A percentile compares a stretch with the other conserved stretches of the same genome.
Evolutionary conservation across 805 yeast genomes (phyloP).

Genomic region (Candida silvicultrix): DNA sequence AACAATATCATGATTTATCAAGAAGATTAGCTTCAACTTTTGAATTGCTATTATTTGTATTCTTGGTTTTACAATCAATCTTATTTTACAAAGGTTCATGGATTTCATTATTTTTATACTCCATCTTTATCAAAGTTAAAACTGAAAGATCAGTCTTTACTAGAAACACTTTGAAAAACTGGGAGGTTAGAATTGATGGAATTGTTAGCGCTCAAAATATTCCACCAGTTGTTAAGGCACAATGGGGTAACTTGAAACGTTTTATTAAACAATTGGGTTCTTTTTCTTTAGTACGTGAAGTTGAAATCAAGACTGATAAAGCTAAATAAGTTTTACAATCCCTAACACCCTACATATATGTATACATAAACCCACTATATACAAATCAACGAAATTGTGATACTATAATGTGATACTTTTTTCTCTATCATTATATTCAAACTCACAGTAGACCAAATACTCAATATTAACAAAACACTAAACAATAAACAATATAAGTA

Average conservation of each 20-base stretch:
- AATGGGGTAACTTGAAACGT: slow-evolving; percentile 44
- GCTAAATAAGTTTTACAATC: background rate
- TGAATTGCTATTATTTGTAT: slow-evolving; percentile 40
- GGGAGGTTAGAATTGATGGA: slow-evolving; percentile 65
- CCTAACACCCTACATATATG: background rate
- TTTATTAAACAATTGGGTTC: slow-evolving; percentile 13
- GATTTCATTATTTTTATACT: slow-evolving; percentile 46
- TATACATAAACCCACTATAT: too few species aligned
- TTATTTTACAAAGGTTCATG: slow-evolving; percentile 61
- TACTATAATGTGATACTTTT: too few species aligned
- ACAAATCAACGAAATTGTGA: too few species aligned
- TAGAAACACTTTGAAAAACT: slow-evolving; percentile 56
- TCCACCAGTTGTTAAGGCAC: slow-evolving; percentile 41
- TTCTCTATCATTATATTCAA: too few species aligned
- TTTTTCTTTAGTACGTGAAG: slow-evolving; percentile 11
- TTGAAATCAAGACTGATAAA: slow-evolving; percentile 8
- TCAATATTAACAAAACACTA: too few species aligned
- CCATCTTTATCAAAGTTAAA: slow-evolving; percentile 67
- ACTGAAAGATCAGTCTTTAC: slow-evolving; percentile 72
- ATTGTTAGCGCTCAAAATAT: slow-evolving; percentile 45
- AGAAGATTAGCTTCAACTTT: slow-evolving; percentile 53
- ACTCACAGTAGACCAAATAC: too few species aligned
- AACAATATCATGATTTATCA: slow-evolving; percentile 50
- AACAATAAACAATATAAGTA: too few species aligned
- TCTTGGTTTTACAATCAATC: slow-evolving; percentile 45